Base-by-base conservation (phyloP, 2,329 filamentous ascomycete species). In the Plectosphaerella plurivora region DNA sequence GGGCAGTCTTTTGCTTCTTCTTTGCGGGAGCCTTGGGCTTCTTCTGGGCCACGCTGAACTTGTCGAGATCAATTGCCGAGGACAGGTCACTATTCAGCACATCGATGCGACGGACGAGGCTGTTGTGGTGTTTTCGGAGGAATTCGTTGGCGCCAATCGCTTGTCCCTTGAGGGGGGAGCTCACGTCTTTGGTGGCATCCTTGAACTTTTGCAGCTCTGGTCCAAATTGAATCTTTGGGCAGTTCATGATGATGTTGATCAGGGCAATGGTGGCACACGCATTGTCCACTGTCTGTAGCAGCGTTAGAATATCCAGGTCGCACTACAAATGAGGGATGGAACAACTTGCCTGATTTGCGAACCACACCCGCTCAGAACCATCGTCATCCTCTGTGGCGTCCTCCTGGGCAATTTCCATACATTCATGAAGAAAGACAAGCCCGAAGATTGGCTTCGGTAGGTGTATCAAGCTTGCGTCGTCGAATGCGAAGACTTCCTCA, bases 211-310 rank as follows among this genome's bases (percentile, higher is more conserved):
- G 69, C 1, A 97, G 77, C 54, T 86, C 76, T n/a, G 82, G 71
- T 4, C 91, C 91, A 6, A 97, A 77, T 11, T 83, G 71, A 4
- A 91, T 69, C 0, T 74, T 75, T 0, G 82, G 73, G 22, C 85
- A 78, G 64, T 97, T 97, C 82, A 96, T 95, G 63, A 96, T 74
- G 55, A 97, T 96, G 62, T 97, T 97, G 60, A 97, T 79, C 59
- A 97, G 76, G 4, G 94, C 91, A 45, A 97, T 83, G n/a, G 90
- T 94, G 18, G 91, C 94, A 69, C 94, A 99, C 24, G 91, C 87
- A 68, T 96, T 96, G 51, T 82, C 79, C 0, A 84, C 87, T 1
- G 89, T 91, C 86, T 93, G 55, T 10, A 25, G 25, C 6, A 36
- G 24, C 33, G 5, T 33, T 8, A 41, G 37, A 8, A n/a, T 8